Conservation (phyloP, 257 asterid genomes). For the Buddleja alternifolia region DNA sequence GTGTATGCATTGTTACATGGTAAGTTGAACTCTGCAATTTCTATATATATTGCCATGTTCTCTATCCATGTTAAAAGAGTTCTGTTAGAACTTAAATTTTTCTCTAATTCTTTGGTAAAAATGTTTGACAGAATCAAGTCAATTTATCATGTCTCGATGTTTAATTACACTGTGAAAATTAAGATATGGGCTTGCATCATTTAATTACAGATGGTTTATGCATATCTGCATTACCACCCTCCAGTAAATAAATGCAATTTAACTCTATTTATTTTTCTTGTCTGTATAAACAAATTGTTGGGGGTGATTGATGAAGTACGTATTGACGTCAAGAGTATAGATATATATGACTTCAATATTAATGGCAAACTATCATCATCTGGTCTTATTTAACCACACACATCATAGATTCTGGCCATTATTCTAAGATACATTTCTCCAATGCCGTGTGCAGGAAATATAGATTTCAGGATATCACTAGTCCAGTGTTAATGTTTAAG, state of each 20-base stretch:
- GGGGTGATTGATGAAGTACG: background rate
- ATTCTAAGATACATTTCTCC: no score
- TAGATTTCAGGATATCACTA: no score
- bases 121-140: background rate
- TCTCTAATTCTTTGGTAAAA: background rate
- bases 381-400: no score
- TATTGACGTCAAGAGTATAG: background rate
- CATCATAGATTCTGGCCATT: no score
- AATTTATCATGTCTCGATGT: background rate
- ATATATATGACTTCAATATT: background rate
- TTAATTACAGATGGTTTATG: background rate
- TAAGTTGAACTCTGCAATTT: background rate
- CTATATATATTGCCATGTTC: background rate
- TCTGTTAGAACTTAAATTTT: background rate
- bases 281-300: background rate
- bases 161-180: background rate
- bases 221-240: background rate
- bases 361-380: no score
- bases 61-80: background rate
- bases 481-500: no score
- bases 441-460: background rate
- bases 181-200: background rate
- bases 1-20: conserved; percentile 16
- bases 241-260: background rate
- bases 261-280: background rate